Percentiles rank a stretch among this genome's conserved stretches.
phyloP scores from a whole-genome alignment of 2,329 filamentous ascomycete species.

The Paraphaeosphaeria sporulosa region DNA sequence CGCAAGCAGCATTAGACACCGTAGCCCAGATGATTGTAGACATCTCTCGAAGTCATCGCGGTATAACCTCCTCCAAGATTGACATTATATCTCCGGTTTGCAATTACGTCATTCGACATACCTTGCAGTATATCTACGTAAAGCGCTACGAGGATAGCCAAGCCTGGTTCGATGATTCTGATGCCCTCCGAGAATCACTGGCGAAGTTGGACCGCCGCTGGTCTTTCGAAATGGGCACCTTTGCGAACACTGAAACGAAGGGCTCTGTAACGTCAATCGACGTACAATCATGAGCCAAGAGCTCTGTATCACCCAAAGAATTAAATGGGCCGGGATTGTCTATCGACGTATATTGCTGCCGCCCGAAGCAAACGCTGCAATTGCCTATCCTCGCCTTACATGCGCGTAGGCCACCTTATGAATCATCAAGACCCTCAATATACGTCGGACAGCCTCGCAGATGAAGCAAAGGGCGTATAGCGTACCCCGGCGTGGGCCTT shows the following conservation, averaged over 20 bases:
- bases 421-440: neutral
- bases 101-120: slow-evolving; percentile 10
- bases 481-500: neutral
- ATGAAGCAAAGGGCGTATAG: neutral
- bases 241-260: neutral
- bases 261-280: neutral
- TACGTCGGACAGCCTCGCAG: neutral
- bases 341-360: neutral
- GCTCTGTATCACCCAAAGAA: too few species aligned
- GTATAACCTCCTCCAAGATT: slow-evolving; percentile 8
- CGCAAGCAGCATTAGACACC: slow-evolving; percentile 13
- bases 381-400: neutral
- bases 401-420: neutral
- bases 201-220: slow-evolving; percentile 10
- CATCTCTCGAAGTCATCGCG: slow-evolving; percentile 16
- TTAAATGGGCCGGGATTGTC: neutral
- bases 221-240: neutral
- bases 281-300: neutral
- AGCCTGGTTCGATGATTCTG: slow-evolving; percentile 12
- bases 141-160: slow-evolving; percentile 11
- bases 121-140: slow-evolving; percentile 13
- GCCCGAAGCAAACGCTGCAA: neutral
- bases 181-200: slow-evolving; percentile 12
- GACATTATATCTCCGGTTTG: neutral
- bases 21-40: slow-evolving; percentile 17